Conservation (phyloP, 1,284 basidiomycete species). For the Microbotryum silenes-acaulis region DNA sequence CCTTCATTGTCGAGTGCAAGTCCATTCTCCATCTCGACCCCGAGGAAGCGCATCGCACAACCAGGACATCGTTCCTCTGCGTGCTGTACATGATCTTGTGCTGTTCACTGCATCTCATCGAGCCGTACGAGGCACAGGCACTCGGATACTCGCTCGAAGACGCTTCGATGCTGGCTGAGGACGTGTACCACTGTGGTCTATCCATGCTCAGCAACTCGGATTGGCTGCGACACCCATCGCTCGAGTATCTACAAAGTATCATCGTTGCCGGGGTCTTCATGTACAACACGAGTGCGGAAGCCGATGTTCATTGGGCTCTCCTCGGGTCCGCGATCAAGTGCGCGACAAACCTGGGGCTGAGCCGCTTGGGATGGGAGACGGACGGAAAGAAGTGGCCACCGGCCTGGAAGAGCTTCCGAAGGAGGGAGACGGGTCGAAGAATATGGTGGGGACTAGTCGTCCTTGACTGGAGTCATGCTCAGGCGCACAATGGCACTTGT, state of each 20-base stretch:
- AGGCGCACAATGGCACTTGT: background rate
- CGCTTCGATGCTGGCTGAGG: slow-evolving; percentile 29
- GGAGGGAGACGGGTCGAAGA: slow-evolving; percentile 34
- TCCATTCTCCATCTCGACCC: background rate
- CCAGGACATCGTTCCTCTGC: slow-evolving; percentile 26
- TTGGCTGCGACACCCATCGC: slow-evolving; percentile 34
- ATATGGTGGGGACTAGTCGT: slow-evolving; percentile 37
- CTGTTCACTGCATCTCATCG: slow-evolving; percentile 35
- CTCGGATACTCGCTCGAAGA: slow-evolving; percentile 28
- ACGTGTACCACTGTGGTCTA: slow-evolving; percentile 34
- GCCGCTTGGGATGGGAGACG: slow-evolving; percentile 10
- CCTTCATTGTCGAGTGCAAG: background rate
- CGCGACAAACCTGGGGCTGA: slow-evolving; percentile 26
- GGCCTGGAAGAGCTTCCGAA: slow-evolving; percentile 27
- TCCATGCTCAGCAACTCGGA: slow-evolving; percentile 36
- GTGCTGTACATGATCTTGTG: slow-evolving; percentile 37
- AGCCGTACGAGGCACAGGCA: slow-evolving; percentile 18
- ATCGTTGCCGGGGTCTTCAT: slow-evolving; percentile 37
- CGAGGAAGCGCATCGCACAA: background rate
- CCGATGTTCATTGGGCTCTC: slow-evolving; percentile 36
- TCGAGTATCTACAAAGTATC: slow-evolving; percentile 37
- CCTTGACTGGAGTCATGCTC: slow-evolving; percentile 5
- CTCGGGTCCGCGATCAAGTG: slow-evolving; percentile 37
- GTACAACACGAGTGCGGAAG: slow-evolving; percentile 36
- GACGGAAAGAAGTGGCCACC: slow-evolving; percentile 18